Base-by-base conservation (phyloP, 768 basidiomycete genomes). In the Auricularia auricula-judae region DNA sequence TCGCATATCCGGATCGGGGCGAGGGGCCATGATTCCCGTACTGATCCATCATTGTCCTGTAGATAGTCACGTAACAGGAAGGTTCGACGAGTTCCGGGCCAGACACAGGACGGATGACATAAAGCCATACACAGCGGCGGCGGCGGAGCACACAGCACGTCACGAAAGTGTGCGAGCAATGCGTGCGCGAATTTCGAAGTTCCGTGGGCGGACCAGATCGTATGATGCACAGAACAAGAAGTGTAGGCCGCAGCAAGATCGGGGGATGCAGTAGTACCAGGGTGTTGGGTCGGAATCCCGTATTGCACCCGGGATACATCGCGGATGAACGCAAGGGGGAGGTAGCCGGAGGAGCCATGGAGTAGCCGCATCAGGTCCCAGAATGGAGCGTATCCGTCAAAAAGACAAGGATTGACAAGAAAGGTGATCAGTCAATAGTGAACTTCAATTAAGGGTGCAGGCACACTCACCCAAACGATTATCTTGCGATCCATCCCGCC, bases 401-500 rank as follows among this genome's bases (percentile, higher is more conserved):
- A 51, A 21, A 18, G 21, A 51, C 47, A 21, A 51, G 21, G 47
- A 42, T 42, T 7, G 39, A 42, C 39, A 42, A 42, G 39, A 8
- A 42, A 42, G 7, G 12, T 42, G 39, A 42, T 42, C 39, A 42
- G 39, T 42, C 39, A 42, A 42, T 42, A 42, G 12, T 7, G 39
- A 42, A 42, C 39, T 14, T 42, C 12, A 2, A 36, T 61, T 67
- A 59, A 7, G 18, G 33, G 23, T 59, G 56, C 11, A 42, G 11
- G 56, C 34, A 35, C 39, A 72, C 84, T 60, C 75, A 93, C 93
- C 93, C 93, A 95, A 65, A 87, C 83, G 54, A 87, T 81, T 65
- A 91, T 86, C 74, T 85, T 88, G 67, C 86, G 84, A 74, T 98
- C 96, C 71, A 96, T 79, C 53, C 89, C 89, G 61, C 87, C 88